phyloP scores from a whole-genome alignment of 352 stramenopile genomes.

The Globisporangium irregulare region DNA sequence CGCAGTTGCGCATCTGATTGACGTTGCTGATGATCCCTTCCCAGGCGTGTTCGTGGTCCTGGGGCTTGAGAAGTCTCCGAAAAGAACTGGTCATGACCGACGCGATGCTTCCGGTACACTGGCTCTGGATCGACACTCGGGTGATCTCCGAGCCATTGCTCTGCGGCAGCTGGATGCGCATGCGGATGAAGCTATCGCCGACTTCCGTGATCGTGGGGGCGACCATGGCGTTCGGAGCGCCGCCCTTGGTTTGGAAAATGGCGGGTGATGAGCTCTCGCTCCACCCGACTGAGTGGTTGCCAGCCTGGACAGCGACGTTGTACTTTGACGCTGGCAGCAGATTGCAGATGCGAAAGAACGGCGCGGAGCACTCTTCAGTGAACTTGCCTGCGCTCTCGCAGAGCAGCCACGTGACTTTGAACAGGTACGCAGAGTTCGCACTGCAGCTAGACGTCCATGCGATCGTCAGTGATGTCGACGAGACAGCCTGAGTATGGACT shows the following conservation, averaged over 20 bases:
- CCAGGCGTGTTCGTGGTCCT: constrained; percentile 33
- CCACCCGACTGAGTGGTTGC: constrained; percentile 47
- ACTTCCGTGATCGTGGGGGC: constrained; percentile 36
- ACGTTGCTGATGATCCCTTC: constrained; percentile 31
- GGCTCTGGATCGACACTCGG: constrained; percentile 34
- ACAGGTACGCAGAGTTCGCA: constrained; percentile 27
- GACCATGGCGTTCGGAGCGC: constrained; percentile 39
- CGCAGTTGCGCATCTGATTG: constrained; percentile 22
- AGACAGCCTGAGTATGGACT: constrained; percentile 16
- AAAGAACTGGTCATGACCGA: constrained; percentile 29
- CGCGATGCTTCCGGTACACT: constrained; percentile 36
- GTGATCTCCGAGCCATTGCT: constrained; percentile 36
- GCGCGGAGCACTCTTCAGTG: constrained; percentile 22
- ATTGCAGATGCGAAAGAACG: constrained; percentile 29
- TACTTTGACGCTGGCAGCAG: constrained; percentile 46
- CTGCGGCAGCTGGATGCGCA: constrained; percentile 38
- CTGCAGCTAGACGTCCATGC: constrained; percentile 23
- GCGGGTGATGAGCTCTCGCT: constrained; percentile 24
- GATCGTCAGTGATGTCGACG: constrained; percentile 30
- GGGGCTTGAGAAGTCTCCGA: constrained; percentile 30
- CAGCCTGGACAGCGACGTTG: constrained; percentile 35
- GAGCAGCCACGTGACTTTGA: constrained; percentile 38
- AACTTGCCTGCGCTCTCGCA: constrained; percentile 19
- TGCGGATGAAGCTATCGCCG: constrained; percentile 34
- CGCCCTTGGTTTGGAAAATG: constrained; percentile 33